Percentiles rank a stretch among this genome's conserved stretches.
Conservation (phyloP, 2,329 filamentous ascomycete species). For the Aspergillus fructus region DNA sequence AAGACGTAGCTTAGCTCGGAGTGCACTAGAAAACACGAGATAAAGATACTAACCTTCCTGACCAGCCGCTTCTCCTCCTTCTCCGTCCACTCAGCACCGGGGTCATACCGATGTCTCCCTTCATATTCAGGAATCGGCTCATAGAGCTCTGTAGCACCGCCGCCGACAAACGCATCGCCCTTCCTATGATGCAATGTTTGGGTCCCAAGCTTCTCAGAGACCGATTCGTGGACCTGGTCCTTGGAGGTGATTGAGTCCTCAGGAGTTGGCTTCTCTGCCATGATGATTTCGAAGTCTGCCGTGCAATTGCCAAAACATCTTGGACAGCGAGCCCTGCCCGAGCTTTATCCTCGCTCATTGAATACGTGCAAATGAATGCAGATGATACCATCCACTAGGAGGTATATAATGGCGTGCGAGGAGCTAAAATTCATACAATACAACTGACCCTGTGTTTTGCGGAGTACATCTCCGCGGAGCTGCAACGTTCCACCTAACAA, state of each 20-base stretch:
- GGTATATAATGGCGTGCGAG: not conserved
- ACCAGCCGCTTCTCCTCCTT: constrained; percentile 37
- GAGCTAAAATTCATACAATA: not conserved
- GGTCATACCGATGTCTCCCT: constrained; percentile 46
- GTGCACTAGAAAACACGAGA: not conserved
- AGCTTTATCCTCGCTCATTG: not conserved
- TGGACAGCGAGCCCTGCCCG: not conserved
- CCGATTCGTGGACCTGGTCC: not conserved
- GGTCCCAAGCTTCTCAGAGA: not conserved
- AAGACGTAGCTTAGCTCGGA: not conserved
- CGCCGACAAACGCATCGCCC: constrained; percentile 3
- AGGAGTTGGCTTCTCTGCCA: not conserved
- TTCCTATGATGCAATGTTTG: not conserved
- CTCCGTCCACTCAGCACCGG: constrained; percentile 37
- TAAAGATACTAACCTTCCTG: constrained; percentile 18
- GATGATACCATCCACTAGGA: not conserved
- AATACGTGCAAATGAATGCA: not conserved
- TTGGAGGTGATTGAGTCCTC: not conserved
- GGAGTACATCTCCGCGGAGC: not conserved
- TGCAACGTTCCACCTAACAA: not conserved
- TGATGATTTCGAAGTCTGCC: not conserved
- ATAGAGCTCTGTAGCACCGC: not conserved
- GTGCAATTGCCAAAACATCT: not conserved
- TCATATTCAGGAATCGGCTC: constrained; percentile 36
- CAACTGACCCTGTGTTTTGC: not conserved